Percentiles rank a stretch among this genome's conserved stretches.
phyloP scores from a whole-genome alignment of 2,329 filamentous ascomycete species.

The Arthrobotrys megalospora region DNA sequence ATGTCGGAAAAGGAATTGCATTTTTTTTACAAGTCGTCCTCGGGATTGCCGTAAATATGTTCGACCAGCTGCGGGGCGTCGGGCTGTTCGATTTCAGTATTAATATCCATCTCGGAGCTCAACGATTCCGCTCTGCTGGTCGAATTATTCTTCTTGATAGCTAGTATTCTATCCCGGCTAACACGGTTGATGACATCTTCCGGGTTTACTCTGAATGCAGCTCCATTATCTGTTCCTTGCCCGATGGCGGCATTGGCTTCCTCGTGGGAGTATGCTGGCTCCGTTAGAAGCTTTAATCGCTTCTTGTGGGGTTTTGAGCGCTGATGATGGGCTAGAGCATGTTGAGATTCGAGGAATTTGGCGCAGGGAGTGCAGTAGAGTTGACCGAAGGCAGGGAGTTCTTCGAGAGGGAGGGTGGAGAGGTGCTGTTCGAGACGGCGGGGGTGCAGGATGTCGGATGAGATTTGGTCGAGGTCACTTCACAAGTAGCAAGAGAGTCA shows the following conservation, averaged over 20 bases:
- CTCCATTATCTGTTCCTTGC: conserved; percentile 78
- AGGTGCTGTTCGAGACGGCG: conserved; percentile 86
- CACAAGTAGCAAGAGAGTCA: background rate
- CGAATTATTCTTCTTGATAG: conserved; percentile 5
- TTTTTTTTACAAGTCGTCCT: conserved; percentile 33
- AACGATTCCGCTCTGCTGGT: background rate
- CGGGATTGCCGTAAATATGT: conserved; percentile 13
- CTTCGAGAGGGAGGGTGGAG: conserved; percentile 83
- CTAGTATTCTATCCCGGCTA: conserved; percentile 27
- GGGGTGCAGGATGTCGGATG: conserved; percentile 82
- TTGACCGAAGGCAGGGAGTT: conserved; percentile 86
- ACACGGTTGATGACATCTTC: conserved; percentile 48
- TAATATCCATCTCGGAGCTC: conserved; percentile 42
- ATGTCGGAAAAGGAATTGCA: background rate
- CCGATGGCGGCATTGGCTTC: conserved; percentile 86
- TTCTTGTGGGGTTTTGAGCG: conserved; percentile 92
- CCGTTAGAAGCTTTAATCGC: conserved; percentile 82
- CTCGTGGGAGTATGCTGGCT: conserved; percentile 88
- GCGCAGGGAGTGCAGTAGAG: conserved; percentile 94
- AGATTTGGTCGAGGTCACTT: conserved; percentile 93
- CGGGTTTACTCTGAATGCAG: conserved; percentile 7
- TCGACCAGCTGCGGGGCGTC: conserved; percentile 35
- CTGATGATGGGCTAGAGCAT: conserved; percentile 80
- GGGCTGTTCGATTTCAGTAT: conserved; percentile 2
- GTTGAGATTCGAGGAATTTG: conserved; percentile 93